Conservation (phyloP, 805 yeast species). For the Myxozyma lipomycoides region DNA sequence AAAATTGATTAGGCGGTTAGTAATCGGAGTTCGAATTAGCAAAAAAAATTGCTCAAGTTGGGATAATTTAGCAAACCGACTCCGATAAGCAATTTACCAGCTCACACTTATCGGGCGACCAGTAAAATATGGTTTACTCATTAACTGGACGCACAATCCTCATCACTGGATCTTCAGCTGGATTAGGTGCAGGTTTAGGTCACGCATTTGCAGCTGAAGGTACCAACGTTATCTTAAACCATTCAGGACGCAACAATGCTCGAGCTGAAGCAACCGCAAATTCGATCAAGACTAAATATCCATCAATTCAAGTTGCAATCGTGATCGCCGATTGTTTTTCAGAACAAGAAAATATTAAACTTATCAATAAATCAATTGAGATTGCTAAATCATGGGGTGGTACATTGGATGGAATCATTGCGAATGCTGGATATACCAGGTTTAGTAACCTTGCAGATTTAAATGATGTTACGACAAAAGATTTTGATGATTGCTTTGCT, state of each 20-base stretch:
- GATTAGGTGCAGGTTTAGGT: constrained; percentile 40
- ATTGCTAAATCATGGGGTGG: constrained; percentile 26
- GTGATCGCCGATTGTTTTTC: constrained; percentile 36
- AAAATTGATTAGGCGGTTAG: too few relatives aligned
- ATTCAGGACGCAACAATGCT: constrained; percentile 27
- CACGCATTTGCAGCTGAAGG: constrained; percentile 40
- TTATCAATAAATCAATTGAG: constrained; percentile 34
- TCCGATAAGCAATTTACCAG: too few relatives aligned
- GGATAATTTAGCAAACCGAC: too few relatives aligned
- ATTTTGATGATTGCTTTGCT: constrained; percentile 28
- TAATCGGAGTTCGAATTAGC: too few relatives aligned
- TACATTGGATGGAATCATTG: constrained; percentile 39
- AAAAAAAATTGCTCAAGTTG: too few relatives aligned
- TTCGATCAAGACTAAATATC: constrained; percentile 12
- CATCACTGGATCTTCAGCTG: constrained; percentile 37
- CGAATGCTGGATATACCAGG: constrained; percentile 43
- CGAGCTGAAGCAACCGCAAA: constrained; percentile 36
- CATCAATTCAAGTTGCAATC: constrained; percentile 27
- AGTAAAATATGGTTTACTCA: constrained; percentile 26
- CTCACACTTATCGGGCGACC: too few relatives aligned
- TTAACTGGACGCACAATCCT: constrained; percentile 36
- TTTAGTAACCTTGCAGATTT: constrained; percentile 36
- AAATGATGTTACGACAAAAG: constrained; percentile 36
- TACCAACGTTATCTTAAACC: constrained; percentile 38
- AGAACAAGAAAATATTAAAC: constrained; percentile 26